A percentile compares a stretch with the other conserved stretches of the same genome.
These are phyloP conservation scores for Zymoseptoria ardabiliae DNA, from an alignment of 2,329 filamentous ascomycete species.

Conservation along the genomic window DNA sequence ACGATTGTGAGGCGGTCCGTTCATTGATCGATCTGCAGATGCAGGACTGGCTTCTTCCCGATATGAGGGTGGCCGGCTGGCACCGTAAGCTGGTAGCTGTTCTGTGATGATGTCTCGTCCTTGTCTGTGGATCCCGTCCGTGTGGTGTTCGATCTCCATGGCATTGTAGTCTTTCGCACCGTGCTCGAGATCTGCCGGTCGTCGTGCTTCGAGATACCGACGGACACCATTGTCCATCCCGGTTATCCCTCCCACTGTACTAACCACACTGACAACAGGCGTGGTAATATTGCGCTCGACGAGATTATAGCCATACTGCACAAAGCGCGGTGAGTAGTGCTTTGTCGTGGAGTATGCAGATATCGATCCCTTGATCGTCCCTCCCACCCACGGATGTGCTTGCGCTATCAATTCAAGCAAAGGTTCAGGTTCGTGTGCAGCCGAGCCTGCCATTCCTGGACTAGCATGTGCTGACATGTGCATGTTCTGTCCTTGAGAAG, in stretches of 20 bases:
- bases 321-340: constrained; percentile 81
- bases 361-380: constrained; percentile 66
- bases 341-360: constrained; percentile 83
- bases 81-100: constrained; percentile 75
- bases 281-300: constrained; percentile 78
- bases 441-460: constrained; percentile 2
- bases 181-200: constrained; percentile 46
- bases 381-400: constrained; percentile 77
- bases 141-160: constrained; percentile 44
- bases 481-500: constrained; percentile 25
- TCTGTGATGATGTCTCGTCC: constrained; percentile 57
- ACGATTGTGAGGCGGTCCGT: constrained; percentile 35
- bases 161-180: constrained; percentile 30
- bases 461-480: constrained; percentile 20
- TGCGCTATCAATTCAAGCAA: constrained; percentile 80
- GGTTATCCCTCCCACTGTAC: constrained; percentile 73
- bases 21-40: constrained; percentile 17
- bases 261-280: constrained; percentile 79
- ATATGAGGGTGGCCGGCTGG: constrained; percentile 46
- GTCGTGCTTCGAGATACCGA: constrained; percentile 63
- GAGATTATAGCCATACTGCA: constrained; percentile 78
- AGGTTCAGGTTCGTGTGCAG: constrained; percentile 60
- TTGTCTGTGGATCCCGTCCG: constrained; percentile 50
- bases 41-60: constrained; percentile 28
- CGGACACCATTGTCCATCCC: constrained; percentile 82